Base-by-base conservation (phyloP, 306 rosid species). In the cucumber (Cucumis sativus) region DNA sequence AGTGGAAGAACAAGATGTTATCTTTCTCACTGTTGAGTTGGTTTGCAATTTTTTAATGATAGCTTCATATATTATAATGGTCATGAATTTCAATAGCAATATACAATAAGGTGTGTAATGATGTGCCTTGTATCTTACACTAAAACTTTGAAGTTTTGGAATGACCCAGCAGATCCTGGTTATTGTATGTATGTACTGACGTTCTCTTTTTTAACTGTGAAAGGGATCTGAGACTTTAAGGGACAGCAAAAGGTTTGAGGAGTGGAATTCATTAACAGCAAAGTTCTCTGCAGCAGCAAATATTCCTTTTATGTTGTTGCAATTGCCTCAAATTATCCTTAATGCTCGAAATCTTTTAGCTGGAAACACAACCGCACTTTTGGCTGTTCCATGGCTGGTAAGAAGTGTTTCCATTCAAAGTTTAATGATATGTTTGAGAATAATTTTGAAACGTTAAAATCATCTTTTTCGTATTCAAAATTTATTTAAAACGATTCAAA, bases 381-480 rank as follows among this genome's bases (percentile, higher is more conserved):
- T 85, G 21, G 98, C 98, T 3, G 86, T 93, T 57, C 95, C 96
- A 37, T 93, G 98, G 98, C 94, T 90, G 85, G 93, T 89, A 80
- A 59, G 47, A 20, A 18, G 49, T 82, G 51, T 79, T 78, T 70
- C 18, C 54, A 61, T 54, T 35, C 60, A 55, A 43, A 18, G 11
- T 61, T 67, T 49, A 15, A 52, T 47, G 54, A 5, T 47, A 47
- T 13, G 54, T 47, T 47, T 47, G 9, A 16, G 3, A 52, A 8
- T 15, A 8, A 52, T 47, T 47, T 47, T 4, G 54, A 47, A 47
- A 47, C 4, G 49, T 47, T 47, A 47, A 47, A 47, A 47, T 47
- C 54, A 47, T 13, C 5, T 47, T 47, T 47, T 5, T 47, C 6
- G 3, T 12, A 0, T 47, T 13, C 54, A 47, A 47, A 47, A 47